Evolutionary conservation across 208 protist genomes (phyloP).

Genomic region (Baffinella frigidus): DNA sequence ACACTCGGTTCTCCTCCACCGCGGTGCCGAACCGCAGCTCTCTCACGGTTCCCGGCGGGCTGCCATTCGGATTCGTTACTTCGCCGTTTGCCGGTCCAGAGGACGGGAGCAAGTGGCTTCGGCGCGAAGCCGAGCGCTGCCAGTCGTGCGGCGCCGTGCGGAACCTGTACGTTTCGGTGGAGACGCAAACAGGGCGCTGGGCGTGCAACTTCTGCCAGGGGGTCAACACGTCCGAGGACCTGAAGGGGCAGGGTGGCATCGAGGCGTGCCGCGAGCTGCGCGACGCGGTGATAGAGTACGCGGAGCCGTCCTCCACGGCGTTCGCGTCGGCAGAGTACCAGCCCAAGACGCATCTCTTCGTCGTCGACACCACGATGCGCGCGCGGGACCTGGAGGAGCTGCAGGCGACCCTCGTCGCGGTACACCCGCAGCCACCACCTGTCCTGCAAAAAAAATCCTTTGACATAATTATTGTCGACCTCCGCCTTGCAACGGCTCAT

Average conservation of each 20-base stretch:
- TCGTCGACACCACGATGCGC: constrained; percentile 26
- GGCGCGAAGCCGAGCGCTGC: neutral
- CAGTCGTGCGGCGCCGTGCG: neutral
- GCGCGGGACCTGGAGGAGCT: neutral
- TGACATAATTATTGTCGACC: too few species aligned
- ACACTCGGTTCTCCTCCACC: too few species aligned
- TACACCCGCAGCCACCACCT: too few species aligned
- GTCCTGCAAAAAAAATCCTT: too few species aligned
- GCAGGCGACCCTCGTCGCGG: neutral
- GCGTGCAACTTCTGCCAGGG: constrained; percentile 8
- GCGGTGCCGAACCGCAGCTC: neutral
- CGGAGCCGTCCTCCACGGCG: neutral
- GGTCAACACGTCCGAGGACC: constrained; percentile 14
- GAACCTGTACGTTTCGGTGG: constrained; percentile 37
- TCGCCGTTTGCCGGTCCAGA: neutral
- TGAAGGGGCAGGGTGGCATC: neutral
- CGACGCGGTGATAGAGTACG: constrained; percentile 36
- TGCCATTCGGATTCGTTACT: constrained; percentile 31
- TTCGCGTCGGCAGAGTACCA: neutral
- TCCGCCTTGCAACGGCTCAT: too few species aligned
- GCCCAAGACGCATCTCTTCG: neutral
- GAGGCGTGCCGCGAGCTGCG: constrained; percentile 36
- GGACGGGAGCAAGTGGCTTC: constrained; percentile 7
- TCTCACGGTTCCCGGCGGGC: neutral
- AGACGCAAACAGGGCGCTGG: constrained; percentile 5